A percentile compares a stretch with the other conserved stretches of the same genome.
phyloP scores from a whole-genome alignment of 768 basidiomycete genomes.

The Sistotremastrum suecicum region DNA sequence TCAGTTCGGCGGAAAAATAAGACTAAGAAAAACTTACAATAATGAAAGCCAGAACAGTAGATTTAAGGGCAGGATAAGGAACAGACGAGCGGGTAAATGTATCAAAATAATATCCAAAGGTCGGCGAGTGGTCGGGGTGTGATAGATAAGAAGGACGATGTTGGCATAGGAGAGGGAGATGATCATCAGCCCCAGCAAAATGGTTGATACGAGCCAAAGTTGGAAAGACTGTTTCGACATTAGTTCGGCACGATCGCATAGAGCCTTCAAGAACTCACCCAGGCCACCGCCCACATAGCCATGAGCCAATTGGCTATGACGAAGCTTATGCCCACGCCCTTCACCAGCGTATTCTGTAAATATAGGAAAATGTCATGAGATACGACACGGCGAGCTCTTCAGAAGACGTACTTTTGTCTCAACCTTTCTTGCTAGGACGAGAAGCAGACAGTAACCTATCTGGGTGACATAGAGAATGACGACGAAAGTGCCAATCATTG shows the following conservation, averaged over 20 bases:
- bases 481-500: slow-evolving; percentile 46
- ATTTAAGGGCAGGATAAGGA: slow-evolving; percentile 38
- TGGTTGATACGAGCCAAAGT: slow-evolving; percentile 38
- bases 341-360: slow-evolving; percentile 44
- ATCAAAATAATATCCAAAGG: slow-evolving; percentile 74
- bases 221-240: slow-evolving; percentile 39
- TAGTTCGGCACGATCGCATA: not conserved
- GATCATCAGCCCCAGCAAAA: slow-evolving; percentile 57
- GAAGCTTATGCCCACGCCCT: slow-evolving; percentile 69
- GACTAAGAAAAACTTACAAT: slow-evolving; percentile 27
- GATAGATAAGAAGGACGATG: slow-evolving; percentile 61
- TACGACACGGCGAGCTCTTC: not conserved
- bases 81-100: slow-evolving; percentile 75
- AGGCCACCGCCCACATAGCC: slow-evolving; percentile 68
- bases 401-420: slow-evolving; percentile 58
- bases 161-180: slow-evolving; percentile 69
- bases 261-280: slow-evolving; percentile 28
- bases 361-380: not conserved
- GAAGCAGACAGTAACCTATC: slow-evolving; percentile 72
- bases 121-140: slow-evolving; percentile 37
- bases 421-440: slow-evolving; percentile 53
- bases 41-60: slow-evolving; percentile 32
- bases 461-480: slow-evolving; percentile 46
- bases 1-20: not conserved
- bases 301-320: slow-evolving; percentile 70